These are phyloP conservation scores for Backusella circina DNA, from an alignment of 192 early-diverging fungal species.

Conservation along the genomic window DNA sequence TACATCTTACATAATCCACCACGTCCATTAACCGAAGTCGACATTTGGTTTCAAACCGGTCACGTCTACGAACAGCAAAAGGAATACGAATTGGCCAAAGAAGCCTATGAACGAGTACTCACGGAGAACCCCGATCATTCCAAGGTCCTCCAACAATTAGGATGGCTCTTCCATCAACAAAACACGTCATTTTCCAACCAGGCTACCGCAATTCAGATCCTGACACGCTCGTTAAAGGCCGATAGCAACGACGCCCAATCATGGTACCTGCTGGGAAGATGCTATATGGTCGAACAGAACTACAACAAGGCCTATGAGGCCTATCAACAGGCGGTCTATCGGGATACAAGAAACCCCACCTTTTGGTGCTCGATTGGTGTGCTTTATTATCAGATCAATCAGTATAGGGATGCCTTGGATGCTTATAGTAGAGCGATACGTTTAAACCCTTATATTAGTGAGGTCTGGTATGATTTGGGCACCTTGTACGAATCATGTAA, in stretches of 20 bases:
- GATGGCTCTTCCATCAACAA: constrained; percentile 92
- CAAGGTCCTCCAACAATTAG: constrained; percentile 94
- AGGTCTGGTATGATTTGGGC: constrained; percentile 98
- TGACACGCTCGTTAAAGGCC: constrained; percentile 79
- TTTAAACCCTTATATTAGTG: constrained; percentile 88
- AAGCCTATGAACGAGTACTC: constrained; percentile 91
- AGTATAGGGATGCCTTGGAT: constrained; percentile 93
- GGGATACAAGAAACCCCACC: constrained; percentile 88
- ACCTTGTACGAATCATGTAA: constrained; percentile 97
- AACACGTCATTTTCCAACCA: constrained; percentile 81
- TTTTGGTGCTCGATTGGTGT: constrained; percentile 99
- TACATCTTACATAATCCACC: constrained; percentile 86
- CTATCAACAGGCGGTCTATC: constrained; percentile 95
- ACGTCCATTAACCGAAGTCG: constrained; percentile 85
- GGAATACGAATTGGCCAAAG: constrained; percentile 74
- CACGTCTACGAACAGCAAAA: constrained; percentile 95
- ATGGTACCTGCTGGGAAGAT: constrained; percentile 92
- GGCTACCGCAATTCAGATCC: constrained; percentile 78
- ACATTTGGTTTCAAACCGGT: constrained; percentile 98
- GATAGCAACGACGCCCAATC: constrained; percentile 90
- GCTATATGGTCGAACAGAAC: constrained; percentile 93
- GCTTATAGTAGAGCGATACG: constrained; percentile 95
- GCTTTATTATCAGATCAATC: constrained; percentile 94
- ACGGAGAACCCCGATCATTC: constrained; percentile 87
- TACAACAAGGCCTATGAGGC: constrained; percentile 95